Evolutionary conservation across 1,139 yeast genomes (phyloP).

Genomic region (Candida mesenterica): DNA sequence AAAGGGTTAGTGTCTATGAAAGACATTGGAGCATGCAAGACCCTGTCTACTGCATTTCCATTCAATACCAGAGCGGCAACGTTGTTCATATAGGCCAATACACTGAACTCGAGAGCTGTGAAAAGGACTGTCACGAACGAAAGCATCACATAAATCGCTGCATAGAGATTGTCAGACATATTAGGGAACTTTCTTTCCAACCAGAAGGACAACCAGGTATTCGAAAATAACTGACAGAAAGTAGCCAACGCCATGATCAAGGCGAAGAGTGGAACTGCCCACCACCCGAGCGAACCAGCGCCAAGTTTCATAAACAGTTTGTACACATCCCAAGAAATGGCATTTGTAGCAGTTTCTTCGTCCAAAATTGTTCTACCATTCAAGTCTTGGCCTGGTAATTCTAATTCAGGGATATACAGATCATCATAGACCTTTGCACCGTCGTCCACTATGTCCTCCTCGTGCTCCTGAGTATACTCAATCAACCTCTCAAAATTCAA

Average conservation of each 20-base stretch:
- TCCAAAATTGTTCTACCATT: conserved; percentile 30
- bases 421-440: no score
- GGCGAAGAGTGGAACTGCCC: conserved; percentile 30
- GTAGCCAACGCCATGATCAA: conserved; percentile 21
- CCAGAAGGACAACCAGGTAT: conserved; percentile 44
- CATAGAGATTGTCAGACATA: conserved; percentile 22
- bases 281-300: conserved; percentile 45
- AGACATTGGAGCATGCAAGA: conserved; percentile 46
- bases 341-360: conserved; percentile 41
- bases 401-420: background rate
- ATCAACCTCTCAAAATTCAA: conserved; percentile 27
- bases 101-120: conserved; percentile 50
- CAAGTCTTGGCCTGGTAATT: conserved; percentile 5
- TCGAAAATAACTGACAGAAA: conserved; percentile 28
- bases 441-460: no score
- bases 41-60: conserved; percentile 34
- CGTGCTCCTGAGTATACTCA: conserved; percentile 22
- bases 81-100: conserved; percentile 55
- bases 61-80: conserved; percentile 38
- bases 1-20: conserved; percentile 46
- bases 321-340: conserved; percentile 32
- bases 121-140: conserved; percentile 43
- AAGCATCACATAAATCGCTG: conserved; percentile 30
- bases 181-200: conserved; percentile 24
- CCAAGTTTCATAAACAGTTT: conserved; percentile 55